Evolutionary conservation across 1,284 basidiomycete species (phyloP).

Genomic region (Grifola frondosa): DNA sequence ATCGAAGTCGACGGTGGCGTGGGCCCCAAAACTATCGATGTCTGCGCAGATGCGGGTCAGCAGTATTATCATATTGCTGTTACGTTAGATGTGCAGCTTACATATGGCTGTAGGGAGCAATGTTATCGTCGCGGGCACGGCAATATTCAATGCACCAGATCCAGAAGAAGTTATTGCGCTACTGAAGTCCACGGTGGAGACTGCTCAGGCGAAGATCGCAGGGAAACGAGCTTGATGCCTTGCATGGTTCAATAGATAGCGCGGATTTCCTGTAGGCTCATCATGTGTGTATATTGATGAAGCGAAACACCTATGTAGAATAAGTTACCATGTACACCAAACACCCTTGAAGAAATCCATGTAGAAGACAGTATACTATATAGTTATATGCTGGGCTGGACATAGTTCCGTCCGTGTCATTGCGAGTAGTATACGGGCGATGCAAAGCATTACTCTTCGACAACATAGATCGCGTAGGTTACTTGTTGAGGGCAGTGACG

Average conservation of each 20-base stretch:
- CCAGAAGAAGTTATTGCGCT: conserved; percentile 78
- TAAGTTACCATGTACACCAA: too few relatives aligned
- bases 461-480: not conserved
- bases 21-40: conserved; percentile 85
- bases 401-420: too few relatives aligned
- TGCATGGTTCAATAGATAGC: too few relatives aligned
- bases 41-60: conserved; percentile 89
- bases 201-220: conserved; percentile 56
- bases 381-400: too few relatives aligned
- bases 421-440: too few relatives aligned
- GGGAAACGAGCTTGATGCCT: too few relatives aligned
- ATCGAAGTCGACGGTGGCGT: conserved; percentile 98
- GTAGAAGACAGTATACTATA: too few relatives aligned
- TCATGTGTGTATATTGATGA: too few relatives aligned
- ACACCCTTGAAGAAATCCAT: too few relatives aligned
- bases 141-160: conserved; percentile 83
- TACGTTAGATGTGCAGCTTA: not conserved
- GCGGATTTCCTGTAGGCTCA: too few relatives aligned
- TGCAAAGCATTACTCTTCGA: conserved; percentile 1
- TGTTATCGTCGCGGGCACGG: conserved; percentile 97
- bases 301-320: not conserved
- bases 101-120: conserved; percentile 74
- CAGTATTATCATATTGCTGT: conserved; percentile 6
- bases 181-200: conserved; percentile 72
- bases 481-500: conserved; percentile 1